Evolutionary conservation across 2,329 filamentous ascomycete genomes (phyloP).

Genomic region (Exophiala phaeomuriformis): DNA sequence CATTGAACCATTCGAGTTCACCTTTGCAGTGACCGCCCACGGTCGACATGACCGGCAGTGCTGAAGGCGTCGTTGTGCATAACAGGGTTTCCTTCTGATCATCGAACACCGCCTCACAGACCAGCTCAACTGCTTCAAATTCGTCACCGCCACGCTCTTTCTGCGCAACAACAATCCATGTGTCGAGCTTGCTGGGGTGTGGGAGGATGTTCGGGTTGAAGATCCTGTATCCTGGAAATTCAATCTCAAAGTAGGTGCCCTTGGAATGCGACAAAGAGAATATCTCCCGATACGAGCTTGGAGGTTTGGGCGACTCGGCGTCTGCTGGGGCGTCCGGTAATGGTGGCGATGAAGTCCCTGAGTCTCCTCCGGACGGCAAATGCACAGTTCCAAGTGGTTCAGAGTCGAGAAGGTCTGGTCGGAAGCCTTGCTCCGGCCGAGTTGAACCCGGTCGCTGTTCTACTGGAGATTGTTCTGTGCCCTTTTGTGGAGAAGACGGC

Average conservation of each 20-base stretch:
- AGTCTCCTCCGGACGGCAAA: not conserved
- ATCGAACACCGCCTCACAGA: slow-evolving; percentile 45
- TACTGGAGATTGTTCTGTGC: no score
- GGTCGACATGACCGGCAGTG: not conserved
- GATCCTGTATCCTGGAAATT: slow-evolving; percentile 37
- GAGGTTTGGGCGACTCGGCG: not conserved
- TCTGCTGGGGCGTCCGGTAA: not conserved
- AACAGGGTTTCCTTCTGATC: not conserved
- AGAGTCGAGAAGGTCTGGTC: no score
- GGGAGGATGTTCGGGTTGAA: slow-evolving; percentile 54
- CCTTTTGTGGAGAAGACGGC: no score
- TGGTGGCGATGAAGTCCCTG: not conserved
- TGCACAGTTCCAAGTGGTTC: no score
- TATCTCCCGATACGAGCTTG: slow-evolving; percentile 29
- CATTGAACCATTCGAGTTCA: not conserved
- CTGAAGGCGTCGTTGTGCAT: not conserved
- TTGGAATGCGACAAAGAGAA: slow-evolving; percentile 43
- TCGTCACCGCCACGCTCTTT: slow-evolving; percentile 28
- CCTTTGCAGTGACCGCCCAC: not conserved
- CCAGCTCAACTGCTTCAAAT: slow-evolving; percentile 36
- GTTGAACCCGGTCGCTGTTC: no score
- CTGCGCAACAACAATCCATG: slow-evolving; percentile 49
- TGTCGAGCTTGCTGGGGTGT: slow-evolving; percentile 43
- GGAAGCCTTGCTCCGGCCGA: no score
- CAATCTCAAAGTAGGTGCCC: slow-evolving; percentile 44